phyloP scores from a whole-genome alignment of 345 rosid genomes.

The Xanthoceras sorbifolium region DNA sequence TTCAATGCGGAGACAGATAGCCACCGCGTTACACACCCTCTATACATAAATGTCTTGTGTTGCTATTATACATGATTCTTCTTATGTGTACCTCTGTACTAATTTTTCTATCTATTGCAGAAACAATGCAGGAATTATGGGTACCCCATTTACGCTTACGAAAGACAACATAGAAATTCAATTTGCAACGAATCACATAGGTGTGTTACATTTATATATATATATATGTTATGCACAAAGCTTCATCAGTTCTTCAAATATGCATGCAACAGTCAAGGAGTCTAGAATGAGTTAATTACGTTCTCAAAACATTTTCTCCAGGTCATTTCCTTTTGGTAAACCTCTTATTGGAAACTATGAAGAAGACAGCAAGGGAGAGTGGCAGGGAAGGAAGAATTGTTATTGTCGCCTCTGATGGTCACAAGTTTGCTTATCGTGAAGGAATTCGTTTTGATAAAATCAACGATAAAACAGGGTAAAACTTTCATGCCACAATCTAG shows the following conservation, averaged over 20 bases:
- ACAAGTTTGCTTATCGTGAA: constrained; percentile 47
- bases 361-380: constrained; percentile 57
- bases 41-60: too few species aligned
- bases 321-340: constrained; percentile 75
- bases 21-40: too few species aligned
- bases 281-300: not conserved
- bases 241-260: not conserved
- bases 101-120: constrained; percentile 25
- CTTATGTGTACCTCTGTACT: too few species aligned
- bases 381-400: constrained; percentile 67
- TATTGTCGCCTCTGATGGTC: constrained; percentile 61
- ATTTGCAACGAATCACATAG: constrained; percentile 58
- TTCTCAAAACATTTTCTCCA: constrained; percentile 23
- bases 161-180: constrained; percentile 52
- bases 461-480: constrained; percentile 61
- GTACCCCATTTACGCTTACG: constrained; percentile 45
- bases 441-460: constrained; percentile 63
- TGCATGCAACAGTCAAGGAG: not conserved
- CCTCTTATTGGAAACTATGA: constrained; percentile 69
- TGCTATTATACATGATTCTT: too few species aligned
- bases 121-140: constrained; percentile 58
- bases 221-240: not conserved
- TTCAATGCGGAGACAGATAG: too few species aligned
- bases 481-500: not conserved
- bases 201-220: constrained; percentile 25